These are phyloP conservation scores for Phytophthora vignae DNA, from an alignment of 352 stramenopile genomes.

Conservation along the genomic window DNA sequence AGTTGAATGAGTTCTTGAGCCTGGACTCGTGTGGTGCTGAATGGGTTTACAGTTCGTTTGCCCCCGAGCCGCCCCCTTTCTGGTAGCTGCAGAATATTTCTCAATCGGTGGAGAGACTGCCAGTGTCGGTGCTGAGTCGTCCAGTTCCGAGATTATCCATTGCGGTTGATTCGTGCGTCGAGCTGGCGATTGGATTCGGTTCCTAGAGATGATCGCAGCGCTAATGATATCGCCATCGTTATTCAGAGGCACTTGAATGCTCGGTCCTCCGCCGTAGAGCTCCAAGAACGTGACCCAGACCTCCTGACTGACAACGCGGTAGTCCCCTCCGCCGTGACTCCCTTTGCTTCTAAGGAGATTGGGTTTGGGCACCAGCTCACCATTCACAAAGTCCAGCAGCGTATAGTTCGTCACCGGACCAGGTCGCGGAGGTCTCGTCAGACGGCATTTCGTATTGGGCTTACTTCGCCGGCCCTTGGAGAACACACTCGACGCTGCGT, in stretches of 20 bases:
- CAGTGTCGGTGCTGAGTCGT: constrained; percentile 43
- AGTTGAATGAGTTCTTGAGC: constrained; percentile 8
- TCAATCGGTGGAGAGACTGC: constrained; percentile 10
- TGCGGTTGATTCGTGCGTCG: not conserved
- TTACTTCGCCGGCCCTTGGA: constrained; percentile 12
- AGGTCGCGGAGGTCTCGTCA: constrained; percentile 38
- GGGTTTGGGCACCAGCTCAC: constrained; percentile 57
- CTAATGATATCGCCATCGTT: not conserved
- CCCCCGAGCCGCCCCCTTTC: constrained; percentile 13
- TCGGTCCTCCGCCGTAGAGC: constrained; percentile 71
- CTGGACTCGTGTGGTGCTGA: not conserved
- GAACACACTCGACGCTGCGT: constrained; percentile 12
- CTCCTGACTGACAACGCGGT: constrained; percentile 71
- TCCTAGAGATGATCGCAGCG: not conserved
- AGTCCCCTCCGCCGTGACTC: constrained; percentile 50
- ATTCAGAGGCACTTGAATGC: constrained; percentile 50
- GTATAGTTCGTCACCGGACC: constrained; percentile 72
- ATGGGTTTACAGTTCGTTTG: constrained; percentile 13
- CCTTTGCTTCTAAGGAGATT: constrained; percentile 51
- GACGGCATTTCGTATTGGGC: constrained; percentile 14
- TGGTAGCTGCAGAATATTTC: constrained; percentile 24
- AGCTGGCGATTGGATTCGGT: constrained; percentile 7
- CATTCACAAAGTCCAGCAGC: constrained; percentile 74
- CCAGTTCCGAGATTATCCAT: constrained; percentile 70
- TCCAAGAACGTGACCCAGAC: constrained; percentile 70